These are phyloP conservation scores for Spergularia azorica DNA, from an alignment of 179 eudicot genomes.

Conservation along the genomic window DNA sequence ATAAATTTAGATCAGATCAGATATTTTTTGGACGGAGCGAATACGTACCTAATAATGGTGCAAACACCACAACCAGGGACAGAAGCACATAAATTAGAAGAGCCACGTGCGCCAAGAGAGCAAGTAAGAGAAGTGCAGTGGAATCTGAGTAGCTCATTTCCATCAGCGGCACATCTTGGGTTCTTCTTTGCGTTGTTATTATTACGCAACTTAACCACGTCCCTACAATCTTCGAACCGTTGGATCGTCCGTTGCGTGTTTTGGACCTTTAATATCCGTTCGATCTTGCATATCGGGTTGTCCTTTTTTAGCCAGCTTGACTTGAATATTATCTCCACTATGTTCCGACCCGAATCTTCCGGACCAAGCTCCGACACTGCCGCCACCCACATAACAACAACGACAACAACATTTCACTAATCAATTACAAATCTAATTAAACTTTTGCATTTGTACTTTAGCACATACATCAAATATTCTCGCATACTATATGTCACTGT, in stretches of 20 bases:
- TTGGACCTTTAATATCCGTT: constrained; percentile 88
- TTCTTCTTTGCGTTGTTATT: constrained; percentile 46
- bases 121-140: constrained; percentile 70
- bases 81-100: constrained; percentile 66
- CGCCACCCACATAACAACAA: too few relatives aligned
- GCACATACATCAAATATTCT: background rate
- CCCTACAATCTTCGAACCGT: constrained; percentile 90
- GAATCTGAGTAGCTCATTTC: constrained; percentile 86
- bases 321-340: constrained; percentile 95
- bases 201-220: constrained; percentile 63
- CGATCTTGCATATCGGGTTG: constrained; percentile 76
- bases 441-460: constrained; percentile 13
- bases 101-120: constrained; percentile 75
- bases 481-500: background rate
- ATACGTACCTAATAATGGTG: constrained; percentile 53
- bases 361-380: constrained; percentile 72
- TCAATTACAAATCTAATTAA: too few relatives aligned
- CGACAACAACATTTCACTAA: too few relatives aligned
- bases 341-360: constrained; percentile 92
- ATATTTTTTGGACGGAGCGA: too few relatives aligned
- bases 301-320: constrained; percentile 95
- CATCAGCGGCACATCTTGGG: constrained; percentile 94
- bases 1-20: too few relatives aligned
- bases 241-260: constrained; percentile 84
- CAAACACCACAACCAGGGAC: constrained; percentile 76